Evolutionary conservation across 805 yeast genomes (phyloP).

Genomic region (Metschnikowia matae): DNA sequence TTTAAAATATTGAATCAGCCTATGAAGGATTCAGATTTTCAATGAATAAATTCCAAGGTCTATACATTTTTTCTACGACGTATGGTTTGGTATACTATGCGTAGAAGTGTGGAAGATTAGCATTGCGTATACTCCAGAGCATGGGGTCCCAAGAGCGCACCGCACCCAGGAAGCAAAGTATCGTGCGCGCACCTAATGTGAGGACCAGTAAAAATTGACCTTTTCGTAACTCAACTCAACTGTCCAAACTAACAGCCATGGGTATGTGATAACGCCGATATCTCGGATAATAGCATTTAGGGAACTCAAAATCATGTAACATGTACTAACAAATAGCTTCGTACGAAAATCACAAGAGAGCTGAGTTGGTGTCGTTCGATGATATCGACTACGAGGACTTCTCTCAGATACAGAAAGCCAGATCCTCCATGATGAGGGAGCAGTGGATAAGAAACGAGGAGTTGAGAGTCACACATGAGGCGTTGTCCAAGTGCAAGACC

Average conservation of each 20-base stretch:
- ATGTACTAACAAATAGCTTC: conserved; percentile 19
- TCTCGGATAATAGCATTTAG: background rate
- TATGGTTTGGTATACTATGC: background rate
- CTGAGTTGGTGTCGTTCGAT: conserved; percentile 77
- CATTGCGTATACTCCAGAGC: background rate
- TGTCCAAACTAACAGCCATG: conserved; percentile 7
- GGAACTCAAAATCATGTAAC: background rate
- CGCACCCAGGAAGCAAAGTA: conserved; percentile 1
- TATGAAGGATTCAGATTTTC: too few relatives aligned
- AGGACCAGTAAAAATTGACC: conserved; percentile 32
- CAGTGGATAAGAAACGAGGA: conserved; percentile 72
- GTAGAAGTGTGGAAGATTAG: background rate
- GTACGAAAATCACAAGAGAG: conserved; percentile 45
- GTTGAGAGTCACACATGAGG: conserved; percentile 64
- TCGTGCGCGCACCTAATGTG: conserved; percentile 19
- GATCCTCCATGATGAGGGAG: conserved; percentile 71
- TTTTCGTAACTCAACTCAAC: conserved; percentile 18
- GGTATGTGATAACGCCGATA: conserved; percentile 9
- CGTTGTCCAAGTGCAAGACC: conserved; percentile 73
- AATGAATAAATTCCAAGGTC: too few relatives aligned
- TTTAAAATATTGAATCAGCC: too few relatives aligned
- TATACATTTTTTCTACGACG: too few relatives aligned
- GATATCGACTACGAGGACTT: conserved; percentile 72
- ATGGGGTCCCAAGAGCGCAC: too few relatives aligned
- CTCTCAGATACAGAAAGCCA: conserved; percentile 63